phyloP scores from a whole-genome alignment of 176 grass and related monocot species.

The Oryza meyeriana region DNA sequence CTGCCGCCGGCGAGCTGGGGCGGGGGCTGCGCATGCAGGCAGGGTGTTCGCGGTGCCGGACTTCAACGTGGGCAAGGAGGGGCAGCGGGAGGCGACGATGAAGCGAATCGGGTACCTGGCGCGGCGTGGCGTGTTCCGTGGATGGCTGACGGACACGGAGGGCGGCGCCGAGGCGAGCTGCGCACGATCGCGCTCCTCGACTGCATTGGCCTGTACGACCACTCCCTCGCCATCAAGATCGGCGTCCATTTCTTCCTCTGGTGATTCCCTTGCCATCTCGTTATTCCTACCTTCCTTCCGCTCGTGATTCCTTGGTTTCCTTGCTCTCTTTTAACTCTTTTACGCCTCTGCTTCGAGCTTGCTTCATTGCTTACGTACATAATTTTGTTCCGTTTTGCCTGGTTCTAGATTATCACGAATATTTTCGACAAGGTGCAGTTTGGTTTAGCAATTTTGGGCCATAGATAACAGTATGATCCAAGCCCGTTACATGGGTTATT shows the following conservation, averaged over 20 bases:
- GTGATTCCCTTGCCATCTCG: slow-evolving; percentile 6
- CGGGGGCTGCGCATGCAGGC: neutral
- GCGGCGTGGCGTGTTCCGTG: slow-evolving; percentile 54
- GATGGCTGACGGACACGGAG: slow-evolving; percentile 56
- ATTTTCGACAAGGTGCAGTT: too few relatives aligned
- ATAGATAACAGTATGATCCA: neutral
- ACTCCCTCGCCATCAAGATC: slow-evolving; percentile 70
- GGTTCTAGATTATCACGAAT: too few relatives aligned
- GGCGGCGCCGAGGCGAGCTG: slow-evolving; percentile 23
- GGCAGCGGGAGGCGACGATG: slow-evolving; percentile 65
- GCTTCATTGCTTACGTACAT: too few relatives aligned
- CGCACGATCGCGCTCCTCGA: slow-evolving; percentile 56
- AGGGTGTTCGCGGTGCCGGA: slow-evolving; percentile 59
- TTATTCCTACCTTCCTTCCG: too few relatives aligned
- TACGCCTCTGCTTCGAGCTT: too few relatives aligned
- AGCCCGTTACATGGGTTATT: neutral
- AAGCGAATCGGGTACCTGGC: slow-evolving; percentile 52
- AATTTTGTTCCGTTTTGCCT: too few relatives aligned
- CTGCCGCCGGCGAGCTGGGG: slow-evolving; percentile 25
- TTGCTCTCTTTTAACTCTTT: too few relatives aligned
- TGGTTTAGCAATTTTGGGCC: neutral
- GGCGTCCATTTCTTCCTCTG: slow-evolving; percentile 85
- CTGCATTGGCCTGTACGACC: slow-evolving; percentile 67
- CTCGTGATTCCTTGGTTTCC: too few relatives aligned
- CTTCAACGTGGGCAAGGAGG: slow-evolving; percentile 63